Evolutionary conservation across 805 yeast genomes (phyloP), one percentile per base, ranked within the genome.

Genomic region (Cyberlindnera amylophila): DNA sequence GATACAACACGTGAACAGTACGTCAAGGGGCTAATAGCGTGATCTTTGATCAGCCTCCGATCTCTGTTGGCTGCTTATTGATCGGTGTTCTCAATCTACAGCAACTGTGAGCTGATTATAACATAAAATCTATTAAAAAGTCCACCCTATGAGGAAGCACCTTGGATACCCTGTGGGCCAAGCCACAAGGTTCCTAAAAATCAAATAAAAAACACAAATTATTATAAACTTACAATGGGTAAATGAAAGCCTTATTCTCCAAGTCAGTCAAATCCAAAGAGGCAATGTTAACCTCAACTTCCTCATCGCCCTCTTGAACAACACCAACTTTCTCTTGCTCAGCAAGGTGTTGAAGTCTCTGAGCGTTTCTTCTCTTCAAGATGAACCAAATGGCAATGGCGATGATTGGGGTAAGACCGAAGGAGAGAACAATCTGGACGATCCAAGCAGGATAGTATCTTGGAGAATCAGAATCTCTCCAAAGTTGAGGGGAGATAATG

Each of bases 401-500:
- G 14, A 73, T 26, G 2, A 63, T 35, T 4, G 82, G 80, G 1
- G 81, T 72, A 10, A 62, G 32, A 30, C 65, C 58, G 54, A 74
- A 77, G 9, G 77, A 67, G n/a, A 75, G 49, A 10, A 75, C 77
- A 38, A 77, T 73, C 52, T 77, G 82, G 10, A 75, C 77, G 40
- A 70, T 63, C 82, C 83, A 71, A 8, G 78, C 72, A 2, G 69
- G 65, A 13, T 56, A 46, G 50, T 65, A 72, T 43, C 70, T 58
- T 36, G 82, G 81, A 7, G 70, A 65, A 48, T 71, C 72, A n/a
- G 51, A 56, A 8, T 53, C 61, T 53, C 67, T 65, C 81, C 81
- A 78, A 28, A 77, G 53, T 54, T 77, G 82, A 4, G 82, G 81
- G 4, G 79, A 71, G 23, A 77, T 70, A 28, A 77, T 66, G 49